phyloP scores from a whole-genome alignment of 108 stramenopile genomes.

The Skeletonema potamos region DNA sequence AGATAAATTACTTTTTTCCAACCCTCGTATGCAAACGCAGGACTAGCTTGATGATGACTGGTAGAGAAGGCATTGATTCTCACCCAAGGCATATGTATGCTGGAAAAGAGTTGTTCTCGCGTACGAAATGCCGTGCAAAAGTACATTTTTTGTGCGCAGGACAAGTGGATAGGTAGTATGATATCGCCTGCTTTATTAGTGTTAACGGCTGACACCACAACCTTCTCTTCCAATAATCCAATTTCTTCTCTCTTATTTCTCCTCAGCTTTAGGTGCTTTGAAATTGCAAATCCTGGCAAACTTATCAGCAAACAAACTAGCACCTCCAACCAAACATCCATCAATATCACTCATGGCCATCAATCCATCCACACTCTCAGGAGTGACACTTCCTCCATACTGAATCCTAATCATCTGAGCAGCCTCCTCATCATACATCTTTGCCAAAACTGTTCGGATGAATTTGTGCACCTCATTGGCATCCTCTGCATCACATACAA shows the following conservation, averaged over 20 bases:
- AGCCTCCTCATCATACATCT: slow-evolving; percentile 52
- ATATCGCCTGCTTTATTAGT: not conserved
- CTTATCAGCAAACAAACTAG: slow-evolving; percentile 72
- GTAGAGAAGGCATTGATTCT: too few species aligned
- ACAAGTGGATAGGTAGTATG: not conserved
- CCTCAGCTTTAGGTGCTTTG: not conserved
- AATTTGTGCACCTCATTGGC: slow-evolving; percentile 49
- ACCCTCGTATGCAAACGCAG: too few species aligned
- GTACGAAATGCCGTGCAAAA: too few species aligned
- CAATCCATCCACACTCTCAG: slow-evolving; percentile 66
- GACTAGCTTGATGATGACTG: too few species aligned
- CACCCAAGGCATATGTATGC: too few species aligned
- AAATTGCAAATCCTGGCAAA: slow-evolving; percentile 68
- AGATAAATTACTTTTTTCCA: too few species aligned
- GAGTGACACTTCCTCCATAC: slow-evolving; percentile 80
- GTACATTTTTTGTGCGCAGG: too few species aligned
- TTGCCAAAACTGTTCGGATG: slow-evolving; percentile 38
- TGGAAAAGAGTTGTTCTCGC: too few species aligned
- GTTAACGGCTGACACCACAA: not conserved
- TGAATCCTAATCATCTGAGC: slow-evolving; percentile 61
- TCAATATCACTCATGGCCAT: slow-evolving; percentile 83
- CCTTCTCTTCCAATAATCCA: not conserved
- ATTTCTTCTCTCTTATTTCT: not conserved
- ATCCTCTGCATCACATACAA: slow-evolving; percentile 32
- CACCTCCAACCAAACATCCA: slow-evolving; percentile 81